Evolutionary conservation across 345 rosid species (phyloP).

Genomic region (Passiflora organensis): DNA sequence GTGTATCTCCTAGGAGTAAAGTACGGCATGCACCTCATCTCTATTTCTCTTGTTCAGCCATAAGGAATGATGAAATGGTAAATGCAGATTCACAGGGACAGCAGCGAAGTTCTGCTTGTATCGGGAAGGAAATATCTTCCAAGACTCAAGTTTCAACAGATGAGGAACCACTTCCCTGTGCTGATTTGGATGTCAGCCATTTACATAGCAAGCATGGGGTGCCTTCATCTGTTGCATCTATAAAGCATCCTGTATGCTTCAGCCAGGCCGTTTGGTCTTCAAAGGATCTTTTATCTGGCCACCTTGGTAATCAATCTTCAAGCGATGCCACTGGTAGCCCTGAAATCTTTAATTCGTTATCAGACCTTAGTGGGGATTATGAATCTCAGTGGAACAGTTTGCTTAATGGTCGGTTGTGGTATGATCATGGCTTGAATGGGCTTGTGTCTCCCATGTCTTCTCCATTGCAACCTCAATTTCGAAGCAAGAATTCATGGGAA

Average conservation of each 20-base stretch:
- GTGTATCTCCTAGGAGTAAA: constrained; percentile 27
- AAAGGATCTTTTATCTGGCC: constrained; percentile 38
- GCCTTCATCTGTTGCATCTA: constrained; percentile 35
- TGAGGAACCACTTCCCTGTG: constrained; percentile 16
- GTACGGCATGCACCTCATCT: constrained; percentile 40
- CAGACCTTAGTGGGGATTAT: constrained; percentile 64
- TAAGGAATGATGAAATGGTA: constrained; percentile 35
- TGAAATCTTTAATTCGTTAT: constrained; percentile 30
- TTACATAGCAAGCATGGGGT: constrained; percentile 28
- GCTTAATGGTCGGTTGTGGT: constrained; percentile 39
- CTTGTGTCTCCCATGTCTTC: constrained; percentile 36
- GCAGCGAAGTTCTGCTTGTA: constrained; percentile 15
- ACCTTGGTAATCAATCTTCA: constrained; percentile 26
- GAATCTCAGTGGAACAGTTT: constrained; percentile 43
- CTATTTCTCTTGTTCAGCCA: constrained; percentile 21
- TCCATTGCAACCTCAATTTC: constrained; percentile 41
- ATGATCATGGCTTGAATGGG: constrained; percentile 35
- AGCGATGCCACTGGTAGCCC: constrained; percentile 24
- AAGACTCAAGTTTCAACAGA: constrained; percentile 4
- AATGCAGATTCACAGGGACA: constrained; percentile 21
- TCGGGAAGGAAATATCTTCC: too few species aligned
- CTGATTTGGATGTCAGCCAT: constrained; percentile 28
- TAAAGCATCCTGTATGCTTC: constrained; percentile 15
- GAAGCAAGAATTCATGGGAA: constrained; percentile 57
- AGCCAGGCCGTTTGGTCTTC: constrained; percentile 32